These are phyloP conservation scores for Solanum tacnaense DNA, from an alignment of 257 asterid genomes.

Conservation along the genomic window DNA sequence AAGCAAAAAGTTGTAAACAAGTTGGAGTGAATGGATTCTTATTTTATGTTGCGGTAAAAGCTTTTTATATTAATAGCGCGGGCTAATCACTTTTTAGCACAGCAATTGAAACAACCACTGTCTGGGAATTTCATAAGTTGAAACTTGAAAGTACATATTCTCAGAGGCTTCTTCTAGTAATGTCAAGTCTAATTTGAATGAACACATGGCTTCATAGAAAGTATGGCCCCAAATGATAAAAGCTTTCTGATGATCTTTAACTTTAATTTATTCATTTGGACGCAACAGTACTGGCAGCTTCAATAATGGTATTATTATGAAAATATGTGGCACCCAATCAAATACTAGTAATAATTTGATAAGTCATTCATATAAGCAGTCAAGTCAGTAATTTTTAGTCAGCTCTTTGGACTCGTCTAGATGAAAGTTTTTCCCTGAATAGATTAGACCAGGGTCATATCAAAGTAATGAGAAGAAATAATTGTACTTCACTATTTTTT, in stretches of 20 bases:
- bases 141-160: neutral
- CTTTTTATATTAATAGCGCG: neutral
- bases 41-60: neutral
- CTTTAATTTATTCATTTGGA: neutral
- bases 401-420: neutral
- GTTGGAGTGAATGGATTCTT: neutral
- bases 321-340: neutral
- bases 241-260: neutral
- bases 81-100: neutral
- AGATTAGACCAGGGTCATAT: neutral
- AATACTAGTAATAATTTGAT: neutral
- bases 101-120: neutral
- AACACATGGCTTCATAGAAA: neutral
- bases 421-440: neutral
- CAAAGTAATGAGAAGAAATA: neutral
- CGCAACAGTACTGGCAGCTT: neutral
- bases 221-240: neutral
- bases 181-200: neutral
- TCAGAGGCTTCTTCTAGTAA: neutral
- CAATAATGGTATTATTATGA: neutral
- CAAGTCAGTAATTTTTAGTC: neutral
- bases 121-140: neutral
- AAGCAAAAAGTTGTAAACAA: neutral
- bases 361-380: neutral
- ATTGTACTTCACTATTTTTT: neutral